Base-by-base conservation (phyloP, 129 eudicot genomes). In the Smallanthus sonchifolius region DNA sequence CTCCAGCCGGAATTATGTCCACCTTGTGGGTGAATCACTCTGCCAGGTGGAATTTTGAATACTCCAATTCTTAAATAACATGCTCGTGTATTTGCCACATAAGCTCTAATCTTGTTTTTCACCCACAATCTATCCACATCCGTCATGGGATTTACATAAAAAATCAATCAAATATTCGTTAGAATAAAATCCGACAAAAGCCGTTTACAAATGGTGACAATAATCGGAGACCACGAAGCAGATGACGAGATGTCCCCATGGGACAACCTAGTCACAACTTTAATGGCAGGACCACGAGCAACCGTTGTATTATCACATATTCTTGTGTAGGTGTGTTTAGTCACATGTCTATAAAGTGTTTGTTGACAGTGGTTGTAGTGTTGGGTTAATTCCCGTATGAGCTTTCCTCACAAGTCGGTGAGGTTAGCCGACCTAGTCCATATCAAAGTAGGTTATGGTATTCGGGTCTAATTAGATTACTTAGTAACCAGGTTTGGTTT, bases 11-110 rank as follows among this genome's bases (percentile, higher is more conserved):
- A n/a, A n/a, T n/a, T n/a, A n/a, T n/a, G n/a, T n/a, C n/a, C n/a
- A n/a, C n/a, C n/a, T n/a, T n/a, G n/a, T n/a, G n/a, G n/a, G n/a
- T 7, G 98, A 94, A 80, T 94, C 98, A 68, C 97, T 90, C 55
- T 80, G 98, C 76, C 97, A 94, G 74, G 97, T 94, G 48, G 98
- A 94, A 71, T 94, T 88, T 74, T 87, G 98, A 67, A 90, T 94
- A 96, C 84, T 82, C 45, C 96, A 94, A 61, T 94, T 94, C 79
- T 78, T 94, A 47, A 90, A 83, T 47, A 85, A 91, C 44, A 83
- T 93, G 20, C 76, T 94, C 10, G 42, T 78, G 13, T 85, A 81
- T 47, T 76, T 90, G 17, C 96, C 93, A 10, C 88, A 88, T 55
- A 94, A 94, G 70, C 85, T 86, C 19, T 80, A 87, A 74, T 85